Percentiles rank a stretch among this genome's conserved stretches.
Conservation (phyloP, 1,284 basidiomycete genomes). For the Apiotrichum akiyoshidainum region DNA sequence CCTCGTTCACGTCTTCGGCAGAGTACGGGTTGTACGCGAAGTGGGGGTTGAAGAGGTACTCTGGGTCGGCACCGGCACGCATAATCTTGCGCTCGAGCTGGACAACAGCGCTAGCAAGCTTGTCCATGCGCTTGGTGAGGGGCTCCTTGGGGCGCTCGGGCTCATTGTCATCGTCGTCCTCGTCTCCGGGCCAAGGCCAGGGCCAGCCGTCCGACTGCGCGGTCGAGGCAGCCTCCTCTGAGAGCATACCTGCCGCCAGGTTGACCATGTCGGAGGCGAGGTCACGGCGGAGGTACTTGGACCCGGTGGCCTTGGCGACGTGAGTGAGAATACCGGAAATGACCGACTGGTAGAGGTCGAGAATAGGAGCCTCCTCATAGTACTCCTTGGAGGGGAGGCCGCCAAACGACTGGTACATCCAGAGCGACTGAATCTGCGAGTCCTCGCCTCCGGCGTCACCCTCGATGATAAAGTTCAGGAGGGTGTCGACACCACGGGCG, state of each 20-base stretch:
- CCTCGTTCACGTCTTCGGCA: conserved; percentile 65
- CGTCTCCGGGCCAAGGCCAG: conserved; percentile 67
- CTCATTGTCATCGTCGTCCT: conserved; percentile 49
- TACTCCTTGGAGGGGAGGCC: conserved; percentile 94
- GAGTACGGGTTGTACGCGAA: conserved; percentile 82
- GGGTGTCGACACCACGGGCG: conserved; percentile 71
- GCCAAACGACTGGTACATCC: conserved; percentile 77
- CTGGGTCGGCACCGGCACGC: conserved; percentile 73
- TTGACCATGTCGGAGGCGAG: conserved; percentile 18
- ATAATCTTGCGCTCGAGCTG: conserved; percentile 79
- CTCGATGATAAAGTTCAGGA: conserved; percentile 77
- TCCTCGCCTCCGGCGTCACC: conserved; percentile 82
- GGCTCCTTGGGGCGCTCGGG: conserved; percentile 26
- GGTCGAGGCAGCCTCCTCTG: background rate
- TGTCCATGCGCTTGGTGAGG: conserved; percentile 54
- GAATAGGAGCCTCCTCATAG: conserved; percentile 72
- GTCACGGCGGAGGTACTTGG: conserved; percentile 4
- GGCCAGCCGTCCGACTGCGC: conserved; percentile 58
- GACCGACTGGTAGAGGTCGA: conserved; percentile 68
- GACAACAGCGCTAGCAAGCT: conserved; percentile 71
- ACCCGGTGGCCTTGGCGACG: conserved; percentile 50
- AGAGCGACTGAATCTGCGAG: conserved; percentile 79
- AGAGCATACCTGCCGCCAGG: background rate
- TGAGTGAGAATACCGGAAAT: conserved; percentile 65
- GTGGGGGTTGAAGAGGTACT: conserved; percentile 65